A percentile compares a stretch with the other conserved stretches of the same genome.
phyloP scores from a whole-genome alignment of 129 eudicot genomes.

The Glebionis coronaria region DNA sequence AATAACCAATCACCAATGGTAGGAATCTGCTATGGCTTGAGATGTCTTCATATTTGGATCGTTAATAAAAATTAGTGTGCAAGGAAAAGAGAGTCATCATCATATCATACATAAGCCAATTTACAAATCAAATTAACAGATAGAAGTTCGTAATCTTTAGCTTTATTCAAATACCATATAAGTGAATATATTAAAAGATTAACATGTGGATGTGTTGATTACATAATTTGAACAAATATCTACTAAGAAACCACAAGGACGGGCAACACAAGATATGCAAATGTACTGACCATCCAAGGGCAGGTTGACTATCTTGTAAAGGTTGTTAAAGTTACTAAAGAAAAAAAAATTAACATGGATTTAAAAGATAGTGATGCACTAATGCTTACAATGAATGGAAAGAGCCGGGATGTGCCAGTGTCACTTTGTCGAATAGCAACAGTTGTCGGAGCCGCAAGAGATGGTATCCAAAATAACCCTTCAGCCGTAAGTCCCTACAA shows the following conservation, averaged over 20 bases:
- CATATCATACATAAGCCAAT: background rate
- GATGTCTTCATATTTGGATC: slow-evolving; percentile 92
- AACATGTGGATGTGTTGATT: slow-evolving; percentile 89
- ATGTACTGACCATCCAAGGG: slow-evolving; percentile 95
- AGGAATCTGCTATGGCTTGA: slow-evolving; percentile 64
- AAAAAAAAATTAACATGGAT: background rate
- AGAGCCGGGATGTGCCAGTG: slow-evolving; percentile 89
- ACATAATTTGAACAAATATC: slow-evolving; percentile 83
- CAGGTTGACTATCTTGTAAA: slow-evolving; percentile 86
- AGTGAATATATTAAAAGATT: background rate
- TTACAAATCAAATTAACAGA: background rate
- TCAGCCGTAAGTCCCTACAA: slow-evolving; percentile 79
- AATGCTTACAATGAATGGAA: slow-evolving; percentile 77
- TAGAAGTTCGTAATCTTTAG: too few relatives aligned
- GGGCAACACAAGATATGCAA: slow-evolving; percentile 90
- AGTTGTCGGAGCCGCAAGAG: slow-evolving; percentile 94
- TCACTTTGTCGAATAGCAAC: slow-evolving; percentile 86
- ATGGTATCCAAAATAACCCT: slow-evolving; percentile 98
- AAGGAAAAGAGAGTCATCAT: background rate
- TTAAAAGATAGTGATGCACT: background rate
- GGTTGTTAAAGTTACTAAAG: background rate
- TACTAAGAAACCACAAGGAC: slow-evolving; percentile 72
- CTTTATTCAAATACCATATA: background rate
- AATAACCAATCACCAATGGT: slow-evolving; percentile 93
- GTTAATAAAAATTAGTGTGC: slow-evolving; percentile 39